Percentiles rank a stretch among this genome's conserved stretches.
Evolutionary conservation across 1,284 basidiomycete species (phyloP).

Genomic region (Takashimella tepidaria): DNA sequence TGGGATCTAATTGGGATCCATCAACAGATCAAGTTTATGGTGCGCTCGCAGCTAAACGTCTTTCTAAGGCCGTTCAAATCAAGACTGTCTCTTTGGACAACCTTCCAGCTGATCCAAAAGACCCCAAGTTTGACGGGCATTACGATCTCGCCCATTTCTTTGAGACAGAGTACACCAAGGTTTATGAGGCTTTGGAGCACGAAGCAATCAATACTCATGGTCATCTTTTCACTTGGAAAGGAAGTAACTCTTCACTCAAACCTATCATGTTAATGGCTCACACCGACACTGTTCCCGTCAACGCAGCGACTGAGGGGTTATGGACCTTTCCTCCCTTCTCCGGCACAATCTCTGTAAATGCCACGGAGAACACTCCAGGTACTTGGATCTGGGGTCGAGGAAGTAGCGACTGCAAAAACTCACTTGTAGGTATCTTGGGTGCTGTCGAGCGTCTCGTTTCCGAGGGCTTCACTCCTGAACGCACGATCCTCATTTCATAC

Average conservation of each 20-base stretch:
- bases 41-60: slow-evolving; percentile 32
- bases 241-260: slow-evolving; percentile 38
- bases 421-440: slow-evolving; percentile 49
- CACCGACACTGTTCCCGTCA: slow-evolving; percentile 53
- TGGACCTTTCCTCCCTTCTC: slow-evolving; percentile 54
- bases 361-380: slow-evolving; percentile 36
- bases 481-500: slow-evolving; percentile 50
- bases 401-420: slow-evolving; percentile 49
- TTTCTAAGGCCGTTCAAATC: slow-evolving; percentile 44
- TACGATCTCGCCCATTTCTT: slow-evolving; percentile 45
- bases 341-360: slow-evolving; percentile 48
- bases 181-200: slow-evolving; percentile 40
- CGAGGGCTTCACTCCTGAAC: slow-evolving; percentile 48
- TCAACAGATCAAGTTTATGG: slow-evolving; percentile 33
- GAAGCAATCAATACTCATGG: slow-evolving; percentile 48
- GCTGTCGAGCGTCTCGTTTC: slow-evolving; percentile 51
- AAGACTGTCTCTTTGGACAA: slow-evolving; percentile 49
- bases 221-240: slow-evolving; percentile 50
- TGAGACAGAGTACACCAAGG: slow-evolving; percentile 43
- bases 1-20: slow-evolving; percentile 37
- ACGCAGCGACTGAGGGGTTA: slow-evolving; percentile 47
- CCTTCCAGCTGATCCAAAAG: slow-evolving; percentile 29
- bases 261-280: slow-evolving; percentile 51
- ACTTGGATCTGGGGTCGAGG: slow-evolving; percentile 55
- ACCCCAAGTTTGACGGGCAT: slow-evolving; percentile 45